Percentiles rank a stretch among this genome's conserved stretches.
Conservation (phyloP, 192 early-diverging fungal genomes). For the Umbelopsis vinacea region DNA sequence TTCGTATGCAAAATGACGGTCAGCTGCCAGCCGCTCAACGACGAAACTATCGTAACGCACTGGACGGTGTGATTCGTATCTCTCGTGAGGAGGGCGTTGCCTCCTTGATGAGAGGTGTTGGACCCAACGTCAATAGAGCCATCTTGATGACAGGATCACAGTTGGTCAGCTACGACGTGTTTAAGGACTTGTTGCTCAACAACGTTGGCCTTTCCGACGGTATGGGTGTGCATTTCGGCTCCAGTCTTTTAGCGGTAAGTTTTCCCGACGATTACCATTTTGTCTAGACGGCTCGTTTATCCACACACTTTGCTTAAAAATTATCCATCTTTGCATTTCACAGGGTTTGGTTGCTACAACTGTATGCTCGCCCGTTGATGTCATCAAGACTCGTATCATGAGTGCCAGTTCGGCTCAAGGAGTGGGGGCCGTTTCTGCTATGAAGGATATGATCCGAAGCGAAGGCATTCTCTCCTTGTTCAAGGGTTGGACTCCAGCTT, state of each 20-base stretch:
- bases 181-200: slow-evolving; percentile 72
- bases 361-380: slow-evolving; percentile 77
- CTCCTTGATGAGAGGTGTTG: slow-evolving; percentile 87
- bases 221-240: slow-evolving; percentile 66
- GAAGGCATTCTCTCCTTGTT: slow-evolving; percentile 77
- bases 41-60: slow-evolving; percentile 76
- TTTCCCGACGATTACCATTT: not conserved
- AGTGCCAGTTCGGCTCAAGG: slow-evolving; percentile 59
- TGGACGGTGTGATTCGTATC: slow-evolving; percentile 77
- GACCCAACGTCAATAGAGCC: slow-evolving; percentile 89
- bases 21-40: slow-evolving; percentile 63
- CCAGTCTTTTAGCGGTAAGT: slow-evolving; percentile 72
- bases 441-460: slow-evolving; percentile 58
- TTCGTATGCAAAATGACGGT: slow-evolving; percentile 83
- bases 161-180: slow-evolving; percentile 75
- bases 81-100: slow-evolving; percentile 73
- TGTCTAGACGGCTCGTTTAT: not conserved
- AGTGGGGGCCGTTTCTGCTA: slow-evolving; percentile 29
- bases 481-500: slow-evolving; percentile 86
- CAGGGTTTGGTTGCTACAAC: slow-evolving; percentile 79
- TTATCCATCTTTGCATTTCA: not conserved
- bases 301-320: not conserved
- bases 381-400: slow-evolving; percentile 90
- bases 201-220: slow-evolving; percentile 67
- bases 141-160: slow-evolving; percentile 83